Evolutionary conservation across 441 rosid species (phyloP).

Genomic region (Macaranga tanarius): DNA sequence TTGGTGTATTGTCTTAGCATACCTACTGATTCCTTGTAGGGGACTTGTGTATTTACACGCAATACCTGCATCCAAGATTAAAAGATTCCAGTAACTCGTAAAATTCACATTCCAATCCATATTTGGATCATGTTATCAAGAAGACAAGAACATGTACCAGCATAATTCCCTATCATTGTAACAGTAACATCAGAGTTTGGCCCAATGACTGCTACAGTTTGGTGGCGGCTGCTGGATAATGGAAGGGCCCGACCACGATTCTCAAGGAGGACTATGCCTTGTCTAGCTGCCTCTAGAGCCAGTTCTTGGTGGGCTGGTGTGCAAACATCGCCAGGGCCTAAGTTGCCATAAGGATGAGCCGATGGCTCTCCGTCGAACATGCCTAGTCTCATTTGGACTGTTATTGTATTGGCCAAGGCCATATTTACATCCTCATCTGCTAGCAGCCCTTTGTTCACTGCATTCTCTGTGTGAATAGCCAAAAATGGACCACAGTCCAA

Average conservation of each 20-base stretch:
- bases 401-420: conserved; percentile 59
- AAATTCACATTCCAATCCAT: neutral
- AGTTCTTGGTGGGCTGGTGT: conserved; percentile 66
- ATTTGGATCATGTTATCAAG: neutral
- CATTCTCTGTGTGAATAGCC: conserved; percentile 70
- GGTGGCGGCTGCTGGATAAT: conserved; percentile 50
- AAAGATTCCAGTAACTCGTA: no score
- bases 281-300: conserved; percentile 88
- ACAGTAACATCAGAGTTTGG: conserved; percentile 74
- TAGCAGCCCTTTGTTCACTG: conserved; percentile 48
- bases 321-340: conserved; percentile 77
- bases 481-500: conserved; percentile 88
- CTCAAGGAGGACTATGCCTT: conserved; percentile 83
- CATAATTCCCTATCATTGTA: conserved; percentile 91
- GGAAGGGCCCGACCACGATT: conserved; percentile 62
- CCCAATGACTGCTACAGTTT: conserved; percentile 70
- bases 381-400: conserved; percentile 92
- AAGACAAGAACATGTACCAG: conserved; percentile 27
- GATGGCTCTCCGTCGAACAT: conserved; percentile 84
- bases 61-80: conserved; percentile 38
- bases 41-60: conserved; percentile 88
- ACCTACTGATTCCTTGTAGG: conserved; percentile 63
- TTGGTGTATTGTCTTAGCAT: conserved; percentile 57
- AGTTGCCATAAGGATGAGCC: conserved; percentile 48
- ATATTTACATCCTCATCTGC: conserved; percentile 54